Percentiles rank a stretch among this genome's conserved stretches.
Conservation (phyloP, 345 rosid genomes). For the Lepidium didymum region DNA sequence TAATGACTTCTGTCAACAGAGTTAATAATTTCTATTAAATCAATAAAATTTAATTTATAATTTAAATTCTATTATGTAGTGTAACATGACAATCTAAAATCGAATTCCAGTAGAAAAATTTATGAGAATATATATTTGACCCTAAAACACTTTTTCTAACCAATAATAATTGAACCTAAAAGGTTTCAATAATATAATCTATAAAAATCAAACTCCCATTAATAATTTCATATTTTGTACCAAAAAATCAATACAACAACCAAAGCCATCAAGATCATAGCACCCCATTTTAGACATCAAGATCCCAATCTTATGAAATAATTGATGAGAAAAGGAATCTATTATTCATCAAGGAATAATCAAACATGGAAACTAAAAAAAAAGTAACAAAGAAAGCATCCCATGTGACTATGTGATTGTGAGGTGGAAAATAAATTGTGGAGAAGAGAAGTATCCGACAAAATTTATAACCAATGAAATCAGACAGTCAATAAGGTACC, state of each 20-base stretch:
- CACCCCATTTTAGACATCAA: background rate
- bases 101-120: too few relatives aligned
- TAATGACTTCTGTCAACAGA: too few relatives aligned
- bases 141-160: too few relatives aligned
- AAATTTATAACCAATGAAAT: background rate
- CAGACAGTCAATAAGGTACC: background rate
- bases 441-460: background rate
- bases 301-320: background rate
- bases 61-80: too few relatives aligned
- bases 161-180: too few relatives aligned
- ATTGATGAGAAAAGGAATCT: background rate
- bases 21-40: too few relatives aligned
- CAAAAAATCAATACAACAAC: background rate
- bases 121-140: too few relatives aligned
- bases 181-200: too few relatives aligned
- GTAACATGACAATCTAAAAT: too few relatives aligned
- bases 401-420: conserved; percentile 25
- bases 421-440: conserved; percentile 4
- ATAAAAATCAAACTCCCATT: too few relatives aligned
- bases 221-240: too few relatives aligned
- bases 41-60: too few relatives aligned
- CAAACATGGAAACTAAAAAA: background rate
- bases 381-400: conserved; percentile 19
- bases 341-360: conserved; percentile 7
- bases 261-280: background rate